Conservation (phyloP, 352 stramenopile species). For the Phytophthora europaea region DNA sequence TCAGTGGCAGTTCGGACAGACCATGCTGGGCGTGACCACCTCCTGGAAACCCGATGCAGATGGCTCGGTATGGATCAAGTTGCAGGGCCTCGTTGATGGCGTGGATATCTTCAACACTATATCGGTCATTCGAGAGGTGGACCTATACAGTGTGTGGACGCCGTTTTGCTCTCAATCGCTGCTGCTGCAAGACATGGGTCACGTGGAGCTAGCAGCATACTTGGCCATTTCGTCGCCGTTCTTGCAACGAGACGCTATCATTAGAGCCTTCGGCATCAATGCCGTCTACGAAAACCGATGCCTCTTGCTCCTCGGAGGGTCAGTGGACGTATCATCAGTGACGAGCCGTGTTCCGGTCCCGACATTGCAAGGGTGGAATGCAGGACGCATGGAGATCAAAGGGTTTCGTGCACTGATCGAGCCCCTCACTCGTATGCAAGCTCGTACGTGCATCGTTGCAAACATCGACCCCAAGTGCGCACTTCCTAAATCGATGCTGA, state of each 20-base stretch:
- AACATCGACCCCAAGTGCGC: conserved; percentile 87
- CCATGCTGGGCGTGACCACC: conserved; percentile 80
- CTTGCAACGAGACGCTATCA: conserved; percentile 73
- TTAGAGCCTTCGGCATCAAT: conserved; percentile 84
- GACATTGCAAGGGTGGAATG: conserved; percentile 71
- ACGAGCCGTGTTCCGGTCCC: conserved; percentile 50
- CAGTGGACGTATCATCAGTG: conserved; percentile 52
- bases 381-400: conserved; percentile 78
- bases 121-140: conserved; percentile 83
- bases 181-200: conserved; percentile 62
- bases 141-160: conserved; percentile 79
- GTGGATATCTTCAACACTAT: conserved; percentile 89
- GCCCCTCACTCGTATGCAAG: conserved; percentile 71
- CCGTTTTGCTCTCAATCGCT: conserved; percentile 80
- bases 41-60: conserved; percentile 83
- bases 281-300: conserved; percentile 81
- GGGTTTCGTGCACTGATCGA: conserved; percentile 83
- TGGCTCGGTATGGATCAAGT: conserved; percentile 84
- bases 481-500: conserved; percentile 74
- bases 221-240: conserved; percentile 79
- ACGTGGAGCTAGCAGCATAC: conserved; percentile 73
- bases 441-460: conserved; percentile 76
- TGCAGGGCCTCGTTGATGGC: conserved; percentile 79
- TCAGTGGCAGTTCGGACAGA: conserved; percentile 80
- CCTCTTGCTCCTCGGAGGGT: conserved; percentile 73